phyloP scores from a whole-genome alignment of 305 asterid species.

The Stenogyne calaminthoides region DNA sequence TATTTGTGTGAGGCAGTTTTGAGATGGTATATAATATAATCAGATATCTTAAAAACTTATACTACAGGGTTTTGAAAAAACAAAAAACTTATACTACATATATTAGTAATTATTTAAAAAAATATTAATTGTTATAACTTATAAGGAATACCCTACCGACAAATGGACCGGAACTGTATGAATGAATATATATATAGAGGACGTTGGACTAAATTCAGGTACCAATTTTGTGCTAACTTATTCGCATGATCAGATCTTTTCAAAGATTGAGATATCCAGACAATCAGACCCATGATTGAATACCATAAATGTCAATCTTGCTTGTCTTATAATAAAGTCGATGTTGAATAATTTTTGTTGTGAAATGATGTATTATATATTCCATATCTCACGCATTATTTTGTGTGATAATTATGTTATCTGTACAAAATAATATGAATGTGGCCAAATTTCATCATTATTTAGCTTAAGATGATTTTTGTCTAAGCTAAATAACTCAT shows the following conservation, averaged over 20 bases:
- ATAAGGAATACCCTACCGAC: slow-evolving; percentile 17
- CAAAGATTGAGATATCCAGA: background rate
- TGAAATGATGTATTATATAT: background rate
- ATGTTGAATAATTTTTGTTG: background rate
- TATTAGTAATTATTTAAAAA: too few relatives aligned
- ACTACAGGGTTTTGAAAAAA: too few relatives aligned
- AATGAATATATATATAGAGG: too few relatives aligned
- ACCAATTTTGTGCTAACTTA: background rate
- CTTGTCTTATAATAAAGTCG: background rate
- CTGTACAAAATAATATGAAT: too few relatives aligned
- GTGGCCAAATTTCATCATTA: too few relatives aligned
- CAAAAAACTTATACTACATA: too few relatives aligned
- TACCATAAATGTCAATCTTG: slow-evolving; percentile 1
- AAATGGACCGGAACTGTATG: background rate
- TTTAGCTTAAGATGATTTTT: background rate
- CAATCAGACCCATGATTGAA: background rate
- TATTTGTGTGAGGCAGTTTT: too few relatives aligned
- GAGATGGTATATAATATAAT: too few relatives aligned
- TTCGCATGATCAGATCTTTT: too few relatives aligned
- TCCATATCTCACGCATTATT: background rate
- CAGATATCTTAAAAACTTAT: too few relatives aligned
- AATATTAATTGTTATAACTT: background rate
- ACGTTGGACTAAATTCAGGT: slow-evolving; percentile 19
- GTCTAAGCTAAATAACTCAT: background rate
- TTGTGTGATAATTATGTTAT: too few relatives aligned